Evolutionary conservation across 495 filamentous ascomycete genomes (phyloP).

Genomic region (Sabuloglossum arenarium): DNA sequence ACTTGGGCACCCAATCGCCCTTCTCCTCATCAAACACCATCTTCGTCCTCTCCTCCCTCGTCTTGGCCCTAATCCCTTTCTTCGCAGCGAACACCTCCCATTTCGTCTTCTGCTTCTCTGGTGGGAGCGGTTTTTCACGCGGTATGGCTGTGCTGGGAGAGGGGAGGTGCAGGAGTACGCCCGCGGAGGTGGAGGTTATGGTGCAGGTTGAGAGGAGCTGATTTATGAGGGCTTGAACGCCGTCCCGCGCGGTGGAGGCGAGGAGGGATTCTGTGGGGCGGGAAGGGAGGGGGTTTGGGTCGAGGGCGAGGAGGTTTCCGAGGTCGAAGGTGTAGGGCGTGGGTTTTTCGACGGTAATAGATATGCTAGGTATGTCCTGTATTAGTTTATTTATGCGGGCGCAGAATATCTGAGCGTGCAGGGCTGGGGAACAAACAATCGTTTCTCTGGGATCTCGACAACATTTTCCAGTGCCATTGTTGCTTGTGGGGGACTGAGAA

Average conservation of each 20-base stretch:
- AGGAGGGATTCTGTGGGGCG: slow-evolving; percentile 30
- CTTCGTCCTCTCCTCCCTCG: slow-evolving; percentile 39
- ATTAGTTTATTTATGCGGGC: no score
- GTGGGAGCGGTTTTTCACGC: slow-evolving; percentile 75
- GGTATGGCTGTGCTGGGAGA: slow-evolving; percentile 51
- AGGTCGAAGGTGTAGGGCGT: slow-evolving; percentile 87
- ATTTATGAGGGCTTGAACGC: slow-evolving; percentile 72
- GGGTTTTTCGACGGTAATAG: slow-evolving; percentile 53
- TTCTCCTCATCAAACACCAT: slow-evolving; percentile 64
- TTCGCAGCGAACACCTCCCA: slow-evolving; percentile 91
- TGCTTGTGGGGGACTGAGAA: no score
- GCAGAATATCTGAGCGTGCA: no score
- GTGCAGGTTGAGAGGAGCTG: slow-evolving; percentile 71
- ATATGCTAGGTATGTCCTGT: neutral
- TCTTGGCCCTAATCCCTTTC: slow-evolving; percentile 80
- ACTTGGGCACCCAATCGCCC: slow-evolving; percentile 76
- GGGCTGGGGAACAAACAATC: no score
- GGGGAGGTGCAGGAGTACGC: slow-evolving; percentile 56
- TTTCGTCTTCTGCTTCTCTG: slow-evolving; percentile 60
- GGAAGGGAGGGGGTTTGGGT: slow-evolving; percentile 57
- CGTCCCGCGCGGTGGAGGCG: slow-evolving; percentile 53
- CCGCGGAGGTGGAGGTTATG: slow-evolving; percentile 39
- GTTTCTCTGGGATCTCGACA: no score
- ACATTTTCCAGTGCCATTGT: no score
- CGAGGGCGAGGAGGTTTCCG: slow-evolving; percentile 59